phyloP scores from a whole-genome alignment of 345 rosid species.

The Salix arbutifolia region DNA sequence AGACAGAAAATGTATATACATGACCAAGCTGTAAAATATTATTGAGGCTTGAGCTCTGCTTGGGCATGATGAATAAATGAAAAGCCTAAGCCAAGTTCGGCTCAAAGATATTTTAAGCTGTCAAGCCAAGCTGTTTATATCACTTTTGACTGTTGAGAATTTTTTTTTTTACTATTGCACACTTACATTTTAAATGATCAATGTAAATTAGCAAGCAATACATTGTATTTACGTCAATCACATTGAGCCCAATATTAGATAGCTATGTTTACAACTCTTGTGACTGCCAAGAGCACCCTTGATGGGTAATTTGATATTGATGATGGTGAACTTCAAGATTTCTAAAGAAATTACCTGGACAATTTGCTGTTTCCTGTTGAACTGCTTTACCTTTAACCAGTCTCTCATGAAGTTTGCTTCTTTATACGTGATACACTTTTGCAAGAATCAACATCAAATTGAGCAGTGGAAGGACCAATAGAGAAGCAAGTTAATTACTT shows the following conservation, averaged over 20 bases:
- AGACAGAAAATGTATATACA: too few species aligned
- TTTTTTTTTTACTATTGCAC: too few species aligned
- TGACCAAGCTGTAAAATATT: too few species aligned
- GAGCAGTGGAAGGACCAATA: background rate
- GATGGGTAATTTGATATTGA: background rate
- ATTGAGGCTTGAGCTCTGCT: too few species aligned
- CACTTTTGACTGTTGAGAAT: too few species aligned
- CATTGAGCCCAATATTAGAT: background rate
- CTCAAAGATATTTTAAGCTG: too few species aligned
- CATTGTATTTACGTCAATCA: background rate
- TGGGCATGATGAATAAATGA: too few species aligned
- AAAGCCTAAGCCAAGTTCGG: too few species aligned
- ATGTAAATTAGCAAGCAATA: background rate
- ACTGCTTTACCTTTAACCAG: background rate
- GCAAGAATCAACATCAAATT: background rate
- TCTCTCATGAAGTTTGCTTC: background rate
- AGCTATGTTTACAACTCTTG: background rate
- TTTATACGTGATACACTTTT: background rate
- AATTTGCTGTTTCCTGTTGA: background rate
- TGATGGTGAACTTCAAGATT: background rate
- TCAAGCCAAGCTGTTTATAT: too few species aligned
- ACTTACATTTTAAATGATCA: background rate
- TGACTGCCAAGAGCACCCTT: background rate
- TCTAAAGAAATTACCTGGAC: background rate
- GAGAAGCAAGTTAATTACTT: background rate